Evolutionary conservation across 371 early-diverging fungal genomes (phyloP), one percentile per base, ranked within the genome.

Genomic region (Mucor circinelloides): DNA sequence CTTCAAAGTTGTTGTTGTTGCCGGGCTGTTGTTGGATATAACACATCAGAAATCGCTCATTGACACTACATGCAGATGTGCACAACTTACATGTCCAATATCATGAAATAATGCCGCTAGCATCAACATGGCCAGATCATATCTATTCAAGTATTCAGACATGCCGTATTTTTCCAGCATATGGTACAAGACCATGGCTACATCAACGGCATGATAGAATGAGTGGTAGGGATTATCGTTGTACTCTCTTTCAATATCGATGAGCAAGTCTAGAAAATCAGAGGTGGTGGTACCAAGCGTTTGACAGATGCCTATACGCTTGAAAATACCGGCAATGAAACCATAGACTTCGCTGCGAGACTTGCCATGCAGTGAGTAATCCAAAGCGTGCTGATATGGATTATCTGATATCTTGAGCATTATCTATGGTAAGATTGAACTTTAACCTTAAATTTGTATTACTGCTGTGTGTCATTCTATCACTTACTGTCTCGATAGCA

Each of bases 31-130:
- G 42, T 57, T n/a, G n/a, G n/a, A 60, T 21, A 19, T 36, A 48
- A 27, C 27, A 63, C 12, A 42, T 32, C 6, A 32, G 32, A 21
- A 21, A 34, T 17, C 5, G 6, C n/a, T 40, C 40, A 25, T 13
- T 57, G 19, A 12, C 8, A 27, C 13, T 32, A 19, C 46, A 17
- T 21, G 12, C 40, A 44, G 32, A 52, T 25, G 10, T 15, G 19
- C n/a, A 50, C 42, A 21, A 82, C 89, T 87, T 90, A 93, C 93
- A 76, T 96, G 97, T 27, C 94, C 92, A 59, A 92, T 87, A 66
- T 96, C 97, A 75, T 96, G 97, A 71, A 94, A 93, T 42, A 96
- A 79, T 9, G 90, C 95, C 28, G 93, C 90, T 28, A 96, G 82
- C 31, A 95, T 76, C 46, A 95, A 67, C 19, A 90, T 84, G 13